Base-by-base conservation (phyloP, 768 basidiomycete species). In the Cystobasidium ongulense region DNA sequence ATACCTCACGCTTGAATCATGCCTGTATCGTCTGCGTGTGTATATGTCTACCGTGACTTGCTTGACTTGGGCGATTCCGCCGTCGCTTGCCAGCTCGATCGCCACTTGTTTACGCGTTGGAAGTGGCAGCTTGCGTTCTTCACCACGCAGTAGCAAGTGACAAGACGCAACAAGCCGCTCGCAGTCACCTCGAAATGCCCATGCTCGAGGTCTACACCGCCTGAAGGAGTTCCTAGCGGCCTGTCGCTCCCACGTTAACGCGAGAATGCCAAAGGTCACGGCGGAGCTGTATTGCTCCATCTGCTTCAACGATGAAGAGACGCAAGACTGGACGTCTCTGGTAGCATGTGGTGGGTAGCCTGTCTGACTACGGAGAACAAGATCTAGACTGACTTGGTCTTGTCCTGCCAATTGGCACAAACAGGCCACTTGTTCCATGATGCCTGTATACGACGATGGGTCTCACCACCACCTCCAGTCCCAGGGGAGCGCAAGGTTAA, bases 201-300 rank as follows among this genome's bases (percentile, higher is more conserved):
- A n/a, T n/a, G n/a, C n/a, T n/a, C n/a, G n/a, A n/a, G n/a, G 61
- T 15, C 27, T 59, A 35, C 38, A 73, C 27, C n/a, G n/a, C n/a
- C n/a, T n/a, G n/a, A n/a, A n/a, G n/a, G n/a, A n/a, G n/a, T n/a
- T n/a, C n/a, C n/a, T n/a, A n/a, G n/a, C n/a, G n/a, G n/a, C n/a
- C n/a, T n/a, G n/a, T n/a, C n/a, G n/a, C n/a, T n/a, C n/a, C n/a
- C n/a, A n/a, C n/a, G n/a, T n/a, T n/a, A n/a, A n/a, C n/a, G 52
- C 52, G 29, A 71, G 31, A 39, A 75, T 75, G 74, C 46, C 74
- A 21, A 53, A 41, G 23, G 36, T 71, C 68, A 59, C 68, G 23
- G 68, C 54, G 25, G 23, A 35, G 25, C 43, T 71, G 29, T 35
- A 25, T 31, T 71, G 68, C 54, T 36, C 50, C 36, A 71, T 71